These are phyloP conservation scores for Mycena kentingensis DNA, from an alignment of 768 basidiomycete genomes.

Conservation along the genomic window DNA sequence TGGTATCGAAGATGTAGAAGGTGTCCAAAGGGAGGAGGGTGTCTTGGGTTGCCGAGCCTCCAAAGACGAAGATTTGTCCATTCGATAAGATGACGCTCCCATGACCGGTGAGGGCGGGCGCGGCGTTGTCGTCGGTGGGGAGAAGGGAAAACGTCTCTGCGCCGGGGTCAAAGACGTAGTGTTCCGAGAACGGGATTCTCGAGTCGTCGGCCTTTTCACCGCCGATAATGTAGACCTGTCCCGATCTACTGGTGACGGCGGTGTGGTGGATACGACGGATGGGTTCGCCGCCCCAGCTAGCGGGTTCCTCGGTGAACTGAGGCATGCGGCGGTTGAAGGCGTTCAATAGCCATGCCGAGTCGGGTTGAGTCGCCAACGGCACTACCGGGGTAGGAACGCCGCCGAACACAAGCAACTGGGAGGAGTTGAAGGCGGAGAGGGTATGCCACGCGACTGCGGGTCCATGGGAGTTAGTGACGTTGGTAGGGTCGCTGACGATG, in stretches of 20 bases:
- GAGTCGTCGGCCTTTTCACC: slow-evolving; percentile 86
- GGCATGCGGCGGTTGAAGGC: slow-evolving; percentile 41
- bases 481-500: slow-evolving; percentile 50
- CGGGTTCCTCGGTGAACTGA: slow-evolving; percentile 47
- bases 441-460: slow-evolving; percentile 81
- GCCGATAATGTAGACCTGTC: slow-evolving; percentile 70
- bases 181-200: slow-evolving; percentile 57
- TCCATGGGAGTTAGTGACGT: slow-evolving; percentile 47
- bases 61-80: slow-evolving; percentile 71
- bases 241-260: slow-evolving; percentile 47
- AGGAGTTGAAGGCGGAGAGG: slow-evolving; percentile 62
- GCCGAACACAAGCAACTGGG: slow-evolving; percentile 67
- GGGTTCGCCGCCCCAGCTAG: slow-evolving; percentile 67
- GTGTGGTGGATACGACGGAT: slow-evolving; percentile 78
- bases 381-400: slow-evolving; percentile 69
- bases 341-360: slow-evolving; percentile 66
- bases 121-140: slow-evolving; percentile 55
- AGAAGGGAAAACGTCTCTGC: slow-evolving; percentile 55
- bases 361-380: slow-evolving; percentile 51
- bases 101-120: slow-evolving; percentile 75
- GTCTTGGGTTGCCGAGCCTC: slow-evolving; percentile 62
- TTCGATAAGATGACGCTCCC: slow-evolving; percentile 67
- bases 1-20: slow-evolving; percentile 67
- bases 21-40: slow-evolving; percentile 56
- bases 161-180: slow-evolving; percentile 61